phyloP scores from a whole-genome alignment of 192 early-diverging fungal species.

The Rhizoclosmatium sp. region DNA sequence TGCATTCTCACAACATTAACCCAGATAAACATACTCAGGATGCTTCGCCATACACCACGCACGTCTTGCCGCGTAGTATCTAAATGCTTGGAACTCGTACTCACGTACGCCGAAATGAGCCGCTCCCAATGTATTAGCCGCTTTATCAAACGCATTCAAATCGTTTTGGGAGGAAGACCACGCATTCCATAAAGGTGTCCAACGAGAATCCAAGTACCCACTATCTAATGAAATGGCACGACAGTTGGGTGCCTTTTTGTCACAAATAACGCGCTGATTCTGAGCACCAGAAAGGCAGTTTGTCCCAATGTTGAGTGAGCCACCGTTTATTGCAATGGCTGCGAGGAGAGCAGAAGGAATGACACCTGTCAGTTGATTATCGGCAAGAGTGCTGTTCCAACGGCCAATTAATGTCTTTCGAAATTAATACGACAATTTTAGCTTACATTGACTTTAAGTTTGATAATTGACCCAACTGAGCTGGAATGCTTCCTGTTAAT shows the following conservation, averaged over 20 bases:
- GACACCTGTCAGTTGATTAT: background rate
- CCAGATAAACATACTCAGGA: background rate
- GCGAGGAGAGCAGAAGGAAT: background rate
- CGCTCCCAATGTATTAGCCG: background rate
- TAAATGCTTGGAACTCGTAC: background rate
- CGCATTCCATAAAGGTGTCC: background rate
- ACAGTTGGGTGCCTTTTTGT: background rate
- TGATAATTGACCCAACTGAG: background rate
- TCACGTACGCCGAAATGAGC: background rate
- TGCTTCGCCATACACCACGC: background rate
- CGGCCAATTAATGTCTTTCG: background rate
- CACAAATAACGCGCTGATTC: background rate
- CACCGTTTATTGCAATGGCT: background rate
- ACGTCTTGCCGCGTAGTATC: background rate
- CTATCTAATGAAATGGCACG: background rate
- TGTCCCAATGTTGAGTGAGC: background rate
- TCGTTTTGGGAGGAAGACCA: background rate
- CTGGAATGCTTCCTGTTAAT: background rate
- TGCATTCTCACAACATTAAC: too few species aligned
- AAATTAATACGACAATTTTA: background rate
- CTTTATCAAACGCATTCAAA: constrained; percentile 6
- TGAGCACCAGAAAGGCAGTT: background rate
- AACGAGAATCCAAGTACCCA: background rate
- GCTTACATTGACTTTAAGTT: background rate
- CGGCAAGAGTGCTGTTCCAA: background rate